A percentile compares a stretch with the other conserved stretches of the same genome.
phyloP scores from a whole-genome alignment of 495 filamentous ascomycete genomes.

The Penicillium samsonianum region DNA sequence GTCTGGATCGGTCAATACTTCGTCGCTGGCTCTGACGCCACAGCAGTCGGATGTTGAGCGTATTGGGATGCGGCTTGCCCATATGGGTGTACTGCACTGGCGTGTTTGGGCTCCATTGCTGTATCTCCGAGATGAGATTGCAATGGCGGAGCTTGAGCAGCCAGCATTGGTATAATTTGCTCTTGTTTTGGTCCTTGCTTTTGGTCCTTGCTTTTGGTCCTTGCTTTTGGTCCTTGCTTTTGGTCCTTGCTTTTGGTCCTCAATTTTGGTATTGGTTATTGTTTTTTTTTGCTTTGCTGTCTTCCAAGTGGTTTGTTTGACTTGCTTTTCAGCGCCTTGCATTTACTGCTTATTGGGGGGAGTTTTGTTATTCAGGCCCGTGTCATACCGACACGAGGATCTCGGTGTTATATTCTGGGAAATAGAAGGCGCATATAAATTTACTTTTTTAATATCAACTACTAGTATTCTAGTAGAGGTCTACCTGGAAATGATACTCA shows the following conservation, averaged over 20 bases:
- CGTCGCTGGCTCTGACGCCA: constrained; percentile 19
- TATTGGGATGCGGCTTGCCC: constrained; percentile 71
- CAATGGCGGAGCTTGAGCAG: constrained; percentile 23
- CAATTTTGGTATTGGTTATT: constrained; percentile 4
- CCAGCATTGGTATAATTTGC: constrained; percentile 16
- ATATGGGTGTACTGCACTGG: constrained; percentile 83
- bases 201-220: constrained; percentile 10
- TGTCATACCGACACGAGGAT: constrained; percentile 10
- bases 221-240: no score
- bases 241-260: constrained; percentile 9
- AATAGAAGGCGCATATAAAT: constrained; percentile 12
- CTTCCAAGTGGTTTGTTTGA: constrained; percentile 11
- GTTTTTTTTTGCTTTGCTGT: constrained; percentile 5
- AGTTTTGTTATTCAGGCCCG: constrained; percentile 5
- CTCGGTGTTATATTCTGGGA: constrained; percentile 7
- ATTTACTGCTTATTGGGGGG: constrained; percentile 19
- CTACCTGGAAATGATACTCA: neutral
- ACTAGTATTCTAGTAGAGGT: neutral
- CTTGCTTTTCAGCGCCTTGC: constrained; percentile 44
- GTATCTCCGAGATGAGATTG: constrained; percentile 52
- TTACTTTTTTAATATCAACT: neutral
- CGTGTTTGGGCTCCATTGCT: constrained; percentile 76
- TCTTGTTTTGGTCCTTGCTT: constrained; percentile 7
- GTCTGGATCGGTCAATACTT: constrained; percentile 16
- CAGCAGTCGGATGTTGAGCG: constrained; percentile 59